A percentile compares a stretch with the other conserved stretches of the same genome.
phyloP scores from a whole-genome alignment of 1,284 basidiomycete genomes.

The Fomitiporia mediterranea region DNA sequence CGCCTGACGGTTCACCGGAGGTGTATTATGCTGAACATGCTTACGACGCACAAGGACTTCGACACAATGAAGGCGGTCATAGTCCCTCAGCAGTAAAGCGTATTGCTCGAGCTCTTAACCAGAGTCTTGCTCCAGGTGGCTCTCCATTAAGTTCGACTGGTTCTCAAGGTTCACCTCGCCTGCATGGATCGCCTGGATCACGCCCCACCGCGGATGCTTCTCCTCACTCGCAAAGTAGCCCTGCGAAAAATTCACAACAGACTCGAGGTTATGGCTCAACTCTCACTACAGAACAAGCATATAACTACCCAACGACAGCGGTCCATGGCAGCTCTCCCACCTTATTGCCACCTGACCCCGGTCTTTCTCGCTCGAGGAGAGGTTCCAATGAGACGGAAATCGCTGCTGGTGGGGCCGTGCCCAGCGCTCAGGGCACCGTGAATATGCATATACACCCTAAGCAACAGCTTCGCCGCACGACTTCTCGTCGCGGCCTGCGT shows the following conservation, averaged over 20 bases:
- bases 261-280: background rate
- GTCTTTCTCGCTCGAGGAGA: background rate
- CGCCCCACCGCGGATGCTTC: background rate
- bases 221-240: background rate
- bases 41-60: constrained; percentile 1
- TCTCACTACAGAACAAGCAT: background rate
- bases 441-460: background rate
- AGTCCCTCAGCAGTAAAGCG: constrained; percentile 2
- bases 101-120: background rate
- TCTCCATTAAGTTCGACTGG: constrained; percentile 6
- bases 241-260: background rate
- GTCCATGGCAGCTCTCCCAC: background rate
- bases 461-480: constrained; percentile 4
- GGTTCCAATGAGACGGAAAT: constrained; percentile 6
- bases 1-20: background rate
- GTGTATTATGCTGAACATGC: background rate
- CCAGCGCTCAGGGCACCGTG: background rate
- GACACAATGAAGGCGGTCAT: background rate
- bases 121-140: background rate
- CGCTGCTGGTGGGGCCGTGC: background rate
- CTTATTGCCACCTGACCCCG: constrained; percentile 6
- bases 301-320: background rate
- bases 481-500: constrained; percentile 3
- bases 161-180: constrained; percentile 8
- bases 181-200: background rate